Evolutionary conservation across 2,329 filamentous ascomycete genomes (phyloP), one percentile per base, ranked within the genome.

Genomic region (Calonectria ilicicola): DNA sequence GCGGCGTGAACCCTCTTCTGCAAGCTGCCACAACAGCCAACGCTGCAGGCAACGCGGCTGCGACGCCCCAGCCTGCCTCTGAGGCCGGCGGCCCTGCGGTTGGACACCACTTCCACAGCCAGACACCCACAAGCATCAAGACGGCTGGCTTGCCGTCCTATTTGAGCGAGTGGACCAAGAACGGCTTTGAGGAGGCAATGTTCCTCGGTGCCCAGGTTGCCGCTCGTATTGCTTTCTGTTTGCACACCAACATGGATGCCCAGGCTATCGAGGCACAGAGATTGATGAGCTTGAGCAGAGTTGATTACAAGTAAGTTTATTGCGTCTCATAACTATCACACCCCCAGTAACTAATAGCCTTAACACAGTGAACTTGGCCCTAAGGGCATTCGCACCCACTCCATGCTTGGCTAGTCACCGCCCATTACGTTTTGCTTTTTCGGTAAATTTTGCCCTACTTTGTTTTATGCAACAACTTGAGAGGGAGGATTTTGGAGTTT

Each of bases 181-280:
- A 92, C 75, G 88, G 90, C 69, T 89, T 90, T 80, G 96, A 98
- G 80, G 96, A 98, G 84, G 91, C 94, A 62, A 91, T 92, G 80
- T 98, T 98, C 84, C 86, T 98, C 8, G 96, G 96, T 14, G 94
- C 95, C 2, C 95, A 98, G 84, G 93, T 98, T 38, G 95, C 94
- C 1, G 95, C 94, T 2, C 83, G 90, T 23, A 85, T 91, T 67
- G 89, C 89, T 2, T 91, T 89, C 78, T 91, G 89, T 78, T 83
- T 91, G 75, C 89, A 91, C 76, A 81, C 82, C 21, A 91, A 91
- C 78, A 81, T 90, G 78, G 90, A 91, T 69, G 86, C 84, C 32
- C 84, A 86, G 75, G 85, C 85, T 19, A 73, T 87, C 53, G 90
- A 91, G 80, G 85, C 85, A 19, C 89, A 91, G 81, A 84, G 89